Base-by-base conservation (phyloP, 306 rosid genomes). In the Casuarina glauca region DNA sequence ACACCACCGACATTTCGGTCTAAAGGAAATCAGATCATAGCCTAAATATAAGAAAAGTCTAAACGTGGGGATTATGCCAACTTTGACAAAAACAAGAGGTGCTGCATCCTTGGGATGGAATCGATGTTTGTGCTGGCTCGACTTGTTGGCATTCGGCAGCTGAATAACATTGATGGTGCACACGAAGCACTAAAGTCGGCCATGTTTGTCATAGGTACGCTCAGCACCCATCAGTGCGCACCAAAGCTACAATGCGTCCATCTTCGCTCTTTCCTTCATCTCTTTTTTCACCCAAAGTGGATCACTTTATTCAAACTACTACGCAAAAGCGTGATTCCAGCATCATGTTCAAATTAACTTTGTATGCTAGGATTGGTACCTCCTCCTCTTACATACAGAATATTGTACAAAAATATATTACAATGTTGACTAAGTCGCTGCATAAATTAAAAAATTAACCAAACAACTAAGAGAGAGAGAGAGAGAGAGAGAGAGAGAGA, bases 401-500 rank as follows among this genome's bases (percentile, higher is more conserved):
- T 12, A 58, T 19, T 54, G n/a, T 19, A 55, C 32, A 26, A 26
- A 26, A 26, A 26, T 26, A 26, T 26, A 26, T 26, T 26, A 26
- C 32, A 26, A 26, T 26, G 32, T 26, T 26, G 32, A 26, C 32
- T 26, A 26, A 26, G 32, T 26, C 32, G 32, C 3, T 12, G 35
- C 15, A 36, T 62, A 12, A 26, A 26, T 62, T 62, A 62, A 39
- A 62, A 36, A 62, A 2, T 3, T 6, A 58, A 38, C 9, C 15
- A n/a, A 5, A 38, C 1, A 11, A 26, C 41, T 55, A 42, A 17
- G 7, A 26, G 58, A 5, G 3, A 57, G 32, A 19, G 16, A 55
- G 32, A 75, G 63, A 43, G 26, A 20, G 26, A 20, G 26, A 69
- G 74, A 67, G 41, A 6, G 39, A 71, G 61, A 35, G 49, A 74